Evolutionary conservation across 768 basidiomycete species (phyloP).

Genomic region (Boletus barrowsii): DNA sequence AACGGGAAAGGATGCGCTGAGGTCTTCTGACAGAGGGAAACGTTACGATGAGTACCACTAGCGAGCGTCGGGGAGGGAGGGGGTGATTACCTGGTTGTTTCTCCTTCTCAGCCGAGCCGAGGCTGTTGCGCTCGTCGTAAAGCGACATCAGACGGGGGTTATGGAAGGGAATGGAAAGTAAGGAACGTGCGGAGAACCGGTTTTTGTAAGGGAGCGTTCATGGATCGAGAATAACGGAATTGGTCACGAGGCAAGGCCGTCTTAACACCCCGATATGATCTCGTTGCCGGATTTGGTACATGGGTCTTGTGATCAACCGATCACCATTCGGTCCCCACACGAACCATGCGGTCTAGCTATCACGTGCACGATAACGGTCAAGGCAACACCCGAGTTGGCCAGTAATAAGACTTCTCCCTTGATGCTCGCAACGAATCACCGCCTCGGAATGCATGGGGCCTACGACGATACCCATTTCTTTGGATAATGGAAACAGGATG

Average conservation of each 20-base stretch:
- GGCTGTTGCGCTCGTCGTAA: constrained; percentile 16
- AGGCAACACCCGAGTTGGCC: too few relatives aligned
- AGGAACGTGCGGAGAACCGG: not conserved
- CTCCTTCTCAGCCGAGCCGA: constrained; percentile 24
- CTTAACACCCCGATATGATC: not conserved
- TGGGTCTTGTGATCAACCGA: not conserved
- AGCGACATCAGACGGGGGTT: constrained; percentile 16
- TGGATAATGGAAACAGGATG: too few relatives aligned
- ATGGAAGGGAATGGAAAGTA: not conserved
- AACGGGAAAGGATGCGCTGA: constrained; percentile 3
- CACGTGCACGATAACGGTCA: constrained; percentile 5
- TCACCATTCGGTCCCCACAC: too few relatives aligned
- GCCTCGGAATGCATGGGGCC: too few relatives aligned
- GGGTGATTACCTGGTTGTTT: constrained; percentile 11
- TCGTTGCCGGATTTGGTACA: not conserved
- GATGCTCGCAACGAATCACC: too few relatives aligned
- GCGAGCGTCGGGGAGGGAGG: not conserved
- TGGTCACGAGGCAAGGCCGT: not conserved
- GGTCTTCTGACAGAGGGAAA: not conserved
- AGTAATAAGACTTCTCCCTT: too few relatives aligned
- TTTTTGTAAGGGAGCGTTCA: constrained; percentile 15
- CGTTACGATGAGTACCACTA: not conserved
- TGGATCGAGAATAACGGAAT: not conserved
- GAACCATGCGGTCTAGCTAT: constrained; percentile 3
- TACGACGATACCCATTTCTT: too few relatives aligned